Conservation (phyloP, 192 early-diverging fungal species). For the Diversispora eburnea region DNA sequence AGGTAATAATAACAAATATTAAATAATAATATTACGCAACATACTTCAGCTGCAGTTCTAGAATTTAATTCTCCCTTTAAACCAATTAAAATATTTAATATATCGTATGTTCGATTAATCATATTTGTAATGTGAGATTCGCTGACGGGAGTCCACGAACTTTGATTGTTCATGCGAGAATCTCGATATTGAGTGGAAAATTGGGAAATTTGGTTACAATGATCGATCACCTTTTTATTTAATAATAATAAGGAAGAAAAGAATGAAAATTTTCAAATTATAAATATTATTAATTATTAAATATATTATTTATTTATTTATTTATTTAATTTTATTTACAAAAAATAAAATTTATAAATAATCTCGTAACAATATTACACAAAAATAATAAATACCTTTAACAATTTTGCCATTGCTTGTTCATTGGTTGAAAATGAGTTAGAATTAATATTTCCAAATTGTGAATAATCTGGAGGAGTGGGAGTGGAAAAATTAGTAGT, state of each 20-base stretch:
- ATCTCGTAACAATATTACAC: no score
- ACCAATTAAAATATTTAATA: background rate
- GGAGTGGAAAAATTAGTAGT: no score
- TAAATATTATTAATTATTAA: no score
- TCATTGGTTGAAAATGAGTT: no score
- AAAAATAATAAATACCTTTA: no score
- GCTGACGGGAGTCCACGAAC: constrained; percentile 4
- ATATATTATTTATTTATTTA: no score
- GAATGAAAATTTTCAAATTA: no score
- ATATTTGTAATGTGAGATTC: constrained; percentile 5
- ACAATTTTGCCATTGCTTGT: no score
- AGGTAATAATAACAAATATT: background rate
- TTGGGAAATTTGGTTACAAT: constrained; percentile 7
- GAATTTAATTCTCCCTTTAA: background rate
- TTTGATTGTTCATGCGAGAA: background rate
- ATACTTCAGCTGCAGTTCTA: background rate
- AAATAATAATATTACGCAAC: background rate
- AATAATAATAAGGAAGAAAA: background rate
- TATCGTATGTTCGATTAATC: constrained; percentile 4
- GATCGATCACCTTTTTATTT: background rate
- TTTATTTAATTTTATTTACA: no score
- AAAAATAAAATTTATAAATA: no score
- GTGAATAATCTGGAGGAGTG: no score
- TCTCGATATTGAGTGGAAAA: constrained; percentile 15
- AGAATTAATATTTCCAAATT: no score